A percentile compares a stretch with the other conserved stretches of the same genome.
Evolutionary conservation across 2,329 filamentous ascomycete species (phyloP).

Genomic region (Stagonosporopsis vannaccii): DNA sequence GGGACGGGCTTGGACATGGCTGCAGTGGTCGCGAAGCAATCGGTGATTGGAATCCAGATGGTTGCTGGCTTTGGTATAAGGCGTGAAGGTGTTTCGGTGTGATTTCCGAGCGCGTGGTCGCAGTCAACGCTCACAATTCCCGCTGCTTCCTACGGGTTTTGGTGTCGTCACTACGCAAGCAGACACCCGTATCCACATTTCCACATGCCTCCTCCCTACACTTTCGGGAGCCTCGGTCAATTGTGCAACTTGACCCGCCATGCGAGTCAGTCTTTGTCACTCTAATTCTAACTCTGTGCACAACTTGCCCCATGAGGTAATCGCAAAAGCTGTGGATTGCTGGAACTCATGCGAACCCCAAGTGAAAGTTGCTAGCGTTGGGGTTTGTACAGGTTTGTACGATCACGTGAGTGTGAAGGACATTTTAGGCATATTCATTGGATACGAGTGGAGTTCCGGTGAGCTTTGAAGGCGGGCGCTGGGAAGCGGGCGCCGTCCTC

Average conservation of each 20-base stretch:
- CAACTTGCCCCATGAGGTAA: constrained; percentile 37
- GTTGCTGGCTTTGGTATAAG: background rate
- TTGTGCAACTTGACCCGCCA: background rate
- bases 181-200: background rate
- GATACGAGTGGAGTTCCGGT: background rate
- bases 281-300: background rate
- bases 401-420: constrained; percentile 24
- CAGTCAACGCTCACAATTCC: background rate
- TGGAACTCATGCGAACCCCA: constrained; percentile 40
- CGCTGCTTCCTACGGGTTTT: background rate
- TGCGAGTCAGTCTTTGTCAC: background rate
- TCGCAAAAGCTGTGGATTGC: constrained; percentile 33
- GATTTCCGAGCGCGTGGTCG: background rate
- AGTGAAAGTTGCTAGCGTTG: constrained; percentile 17
- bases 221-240: constrained; percentile 4
- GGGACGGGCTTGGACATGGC: constrained; percentile 2
- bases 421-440: constrained; percentile 1
- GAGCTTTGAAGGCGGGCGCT: background rate
- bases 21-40: background rate
- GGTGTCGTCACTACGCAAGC: background rate
- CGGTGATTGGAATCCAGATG: background rate
- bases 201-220: background rate
- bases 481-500: background rate
- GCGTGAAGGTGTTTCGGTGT: background rate
- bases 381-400: constrained; percentile 21